A percentile compares a stretch with the other conserved stretches of the same genome.
phyloP scores from a whole-genome alignment of 345 rosid genomes.

The Isatis tinctoria region DNA sequence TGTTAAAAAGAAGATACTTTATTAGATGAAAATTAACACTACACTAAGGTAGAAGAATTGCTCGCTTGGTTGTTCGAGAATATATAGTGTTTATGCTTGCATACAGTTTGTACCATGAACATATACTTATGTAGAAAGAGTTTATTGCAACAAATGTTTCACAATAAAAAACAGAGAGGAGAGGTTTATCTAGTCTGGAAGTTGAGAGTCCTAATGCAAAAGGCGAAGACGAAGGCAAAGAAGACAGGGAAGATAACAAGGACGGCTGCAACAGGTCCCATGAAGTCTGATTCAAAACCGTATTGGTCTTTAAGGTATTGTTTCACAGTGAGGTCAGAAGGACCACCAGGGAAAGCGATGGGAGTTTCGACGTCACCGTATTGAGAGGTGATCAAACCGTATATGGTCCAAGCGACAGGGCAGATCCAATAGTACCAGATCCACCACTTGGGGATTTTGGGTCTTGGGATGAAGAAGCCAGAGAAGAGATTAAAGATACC shows the following conservation, averaged over 20 bases:
- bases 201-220: conserved; percentile 70
- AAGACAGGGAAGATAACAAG: conserved; percentile 54
- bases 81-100: no score
- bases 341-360: conserved; percentile 38
- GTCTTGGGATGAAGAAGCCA: conserved; percentile 84
- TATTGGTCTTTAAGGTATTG: conserved; percentile 45
- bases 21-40: no score
- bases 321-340: conserved; percentile 30
- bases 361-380: conserved; percentile 46
- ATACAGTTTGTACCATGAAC: background rate
- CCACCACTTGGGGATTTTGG: conserved; percentile 88
- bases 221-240: conserved; percentile 75
- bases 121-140: background rate
- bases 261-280: conserved; percentile 65
- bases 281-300: conserved; percentile 66
- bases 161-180: background rate
- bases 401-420: conserved; percentile 78
- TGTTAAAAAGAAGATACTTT: no score
- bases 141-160: background rate
- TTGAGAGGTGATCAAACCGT: conserved; percentile 59
- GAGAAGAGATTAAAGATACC: conserved; percentile 75
- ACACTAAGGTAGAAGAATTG: no score
- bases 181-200: conserved; percentile 50
- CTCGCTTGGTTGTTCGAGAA: no score
- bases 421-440: conserved; percentile 89